Percentiles rank a stretch among this genome's conserved stretches.
phyloP scores from a whole-genome alignment of 306 rosid genomes.

The Vachellia pachyceras region DNA sequence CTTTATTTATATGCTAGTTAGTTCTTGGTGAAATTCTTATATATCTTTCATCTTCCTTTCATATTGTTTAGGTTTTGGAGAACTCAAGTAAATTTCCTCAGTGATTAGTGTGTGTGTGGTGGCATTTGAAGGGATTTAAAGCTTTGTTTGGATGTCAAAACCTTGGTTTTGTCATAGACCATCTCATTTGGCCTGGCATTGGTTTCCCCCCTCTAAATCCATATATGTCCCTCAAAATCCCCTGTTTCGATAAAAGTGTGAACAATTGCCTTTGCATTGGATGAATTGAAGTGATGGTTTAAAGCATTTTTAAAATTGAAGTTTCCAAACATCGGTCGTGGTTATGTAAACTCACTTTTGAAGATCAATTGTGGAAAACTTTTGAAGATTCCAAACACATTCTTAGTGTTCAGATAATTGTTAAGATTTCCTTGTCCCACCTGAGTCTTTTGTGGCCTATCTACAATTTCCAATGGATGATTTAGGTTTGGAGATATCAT shows the following conservation, averaged over 20 bases:
- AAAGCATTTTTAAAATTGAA: background rate
- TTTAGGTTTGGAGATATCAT: background rate
- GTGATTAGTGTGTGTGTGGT: background rate
- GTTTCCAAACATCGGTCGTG: background rate
- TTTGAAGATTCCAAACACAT: background rate
- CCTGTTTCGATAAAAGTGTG: background rate
- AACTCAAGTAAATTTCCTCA: constrained; percentile 13
- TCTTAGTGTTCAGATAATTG: constrained; percentile 3
- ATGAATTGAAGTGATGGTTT: background rate
- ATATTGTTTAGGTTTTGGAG: constrained; percentile 14
- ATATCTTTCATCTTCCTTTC: constrained; percentile 25
- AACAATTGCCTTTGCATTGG: background rate
- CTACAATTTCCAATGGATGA: background rate
- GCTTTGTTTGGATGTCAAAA: background rate
- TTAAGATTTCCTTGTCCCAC: background rate
- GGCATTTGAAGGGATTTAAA: background rate
- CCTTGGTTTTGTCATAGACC: background rate
- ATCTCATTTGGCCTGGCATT: background rate
- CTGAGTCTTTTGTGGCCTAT: background rate
- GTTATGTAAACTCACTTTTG: background rate
- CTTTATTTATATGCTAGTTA: background rate
- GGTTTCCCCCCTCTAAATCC: background rate
- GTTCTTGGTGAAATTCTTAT: constrained; percentile 1
- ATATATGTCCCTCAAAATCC: background rate
- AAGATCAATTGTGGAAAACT: background rate